Percentiles rank a stretch among this genome's conserved stretches.
phyloP scores from a whole-genome alignment of 148 eudicot species.

The Camellia sinensis region DNA sequence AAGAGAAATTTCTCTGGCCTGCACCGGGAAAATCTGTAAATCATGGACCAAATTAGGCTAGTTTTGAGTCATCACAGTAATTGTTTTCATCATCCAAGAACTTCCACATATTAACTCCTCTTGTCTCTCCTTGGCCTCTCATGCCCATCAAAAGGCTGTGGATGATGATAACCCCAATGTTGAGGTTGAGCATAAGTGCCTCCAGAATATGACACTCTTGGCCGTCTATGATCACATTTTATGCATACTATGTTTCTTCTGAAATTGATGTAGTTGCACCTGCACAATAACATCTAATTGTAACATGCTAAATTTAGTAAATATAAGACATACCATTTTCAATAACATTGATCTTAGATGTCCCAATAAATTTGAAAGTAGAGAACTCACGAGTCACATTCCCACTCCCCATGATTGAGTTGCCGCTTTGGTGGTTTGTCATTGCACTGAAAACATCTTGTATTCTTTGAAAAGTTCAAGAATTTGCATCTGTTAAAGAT shows the following conservation, averaged over 20 bases:
- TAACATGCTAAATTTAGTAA: not conserved
- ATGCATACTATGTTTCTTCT: slow-evolving; percentile 49
- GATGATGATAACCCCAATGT: slow-evolving; percentile 3
- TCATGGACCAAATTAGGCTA: slow-evolving; percentile 8
- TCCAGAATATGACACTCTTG: slow-evolving; percentile 26
- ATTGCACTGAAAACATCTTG: slow-evolving; percentile 48
- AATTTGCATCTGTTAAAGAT: slow-evolving; percentile 45
- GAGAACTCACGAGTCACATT: slow-evolving; percentile 64
- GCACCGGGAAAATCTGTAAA: slow-evolving; percentile 31
- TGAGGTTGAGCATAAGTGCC: slow-evolving; percentile 8
- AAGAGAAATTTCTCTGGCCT: slow-evolving; percentile 35
- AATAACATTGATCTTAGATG: not conserved
- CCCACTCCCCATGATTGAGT: slow-evolving; percentile 65
- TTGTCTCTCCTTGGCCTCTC: slow-evolving; percentile 11
- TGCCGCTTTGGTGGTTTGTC: slow-evolving; percentile 58
- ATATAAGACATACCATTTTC: not conserved
- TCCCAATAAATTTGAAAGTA: not conserved
- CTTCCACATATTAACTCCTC: slow-evolving; percentile 10
- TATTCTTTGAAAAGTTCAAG: slow-evolving; percentile 56
- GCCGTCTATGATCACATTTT: slow-evolving; percentile 54
- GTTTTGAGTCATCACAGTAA: slow-evolving; percentile 1
- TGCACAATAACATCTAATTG: slow-evolving; percentile 20
- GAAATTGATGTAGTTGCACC: slow-evolving; percentile 72
- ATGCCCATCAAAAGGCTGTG: slow-evolving; percentile 2
- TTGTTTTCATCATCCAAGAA: slow-evolving; percentile 25